Percentiles rank a stretch among this genome's conserved stretches.
Evolutionary conservation across 495 filamentous ascomycete genomes (phyloP).

Genomic region (Trichodelitschia bisporula): DNA sequence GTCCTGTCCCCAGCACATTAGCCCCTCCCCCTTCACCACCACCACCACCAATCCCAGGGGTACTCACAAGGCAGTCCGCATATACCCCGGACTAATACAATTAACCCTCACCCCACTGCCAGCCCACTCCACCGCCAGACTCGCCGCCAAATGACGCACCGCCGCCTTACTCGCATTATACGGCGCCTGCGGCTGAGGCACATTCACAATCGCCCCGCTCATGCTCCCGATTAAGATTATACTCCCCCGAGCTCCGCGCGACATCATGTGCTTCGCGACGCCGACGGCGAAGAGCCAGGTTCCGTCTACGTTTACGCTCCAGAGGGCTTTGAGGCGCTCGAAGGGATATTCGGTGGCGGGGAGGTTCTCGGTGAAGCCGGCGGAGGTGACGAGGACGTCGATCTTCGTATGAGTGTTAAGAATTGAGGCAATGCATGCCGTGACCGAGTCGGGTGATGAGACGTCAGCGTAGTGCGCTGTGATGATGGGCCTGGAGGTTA

Average conservation of each 20-base stretch:
- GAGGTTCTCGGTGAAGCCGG: constrained; percentile 91
- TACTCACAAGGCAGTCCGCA: constrained; percentile 72
- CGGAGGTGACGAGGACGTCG: constrained; percentile 82
- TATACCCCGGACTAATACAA: constrained; percentile 78
- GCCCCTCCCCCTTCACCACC: too few species aligned
- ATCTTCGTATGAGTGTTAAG: constrained; percentile 48
- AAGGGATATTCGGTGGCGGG: constrained; percentile 69
- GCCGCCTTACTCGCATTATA: constrained; percentile 84
- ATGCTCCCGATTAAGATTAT: constrained; percentile 93
- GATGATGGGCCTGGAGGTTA: constrained; percentile 13
- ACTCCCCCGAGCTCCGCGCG: constrained; percentile 48
- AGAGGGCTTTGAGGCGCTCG: constrained; percentile 74
- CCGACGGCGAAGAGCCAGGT: constrained; percentile 73
- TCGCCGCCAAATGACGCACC: constrained; percentile 57
- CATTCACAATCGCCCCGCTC: constrained; percentile 78
- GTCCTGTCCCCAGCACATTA: constrained; percentile 44
- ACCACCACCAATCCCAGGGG: too few species aligned
- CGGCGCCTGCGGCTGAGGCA: constrained; percentile 80
- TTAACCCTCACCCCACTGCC: constrained; percentile 66
- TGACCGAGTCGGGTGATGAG: constrained; percentile 50
- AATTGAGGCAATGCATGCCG: constrained; percentile 42
- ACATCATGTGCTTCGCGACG: constrained; percentile 76
- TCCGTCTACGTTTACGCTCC: constrained; percentile 85
- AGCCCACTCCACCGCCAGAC: constrained; percentile 78
- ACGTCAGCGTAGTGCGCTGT: constrained; percentile 83